phyloP scores from a whole-genome alignment of 257 asterid species.

The Nemophila menziesii region DNA sequence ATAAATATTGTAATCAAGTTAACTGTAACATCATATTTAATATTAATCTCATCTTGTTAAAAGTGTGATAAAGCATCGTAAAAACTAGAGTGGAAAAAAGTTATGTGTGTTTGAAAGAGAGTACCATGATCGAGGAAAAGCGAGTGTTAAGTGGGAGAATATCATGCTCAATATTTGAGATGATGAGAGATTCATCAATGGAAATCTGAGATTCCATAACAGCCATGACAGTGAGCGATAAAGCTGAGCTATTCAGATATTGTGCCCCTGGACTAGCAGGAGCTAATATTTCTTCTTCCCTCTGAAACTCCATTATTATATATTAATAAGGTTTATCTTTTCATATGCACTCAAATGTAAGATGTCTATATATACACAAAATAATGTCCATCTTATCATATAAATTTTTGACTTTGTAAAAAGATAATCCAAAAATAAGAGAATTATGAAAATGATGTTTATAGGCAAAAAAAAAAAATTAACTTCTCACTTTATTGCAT shows the following conservation, averaged over 20 bases:
- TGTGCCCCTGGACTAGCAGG: slow-evolving; percentile 22
- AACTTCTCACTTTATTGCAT: no score
- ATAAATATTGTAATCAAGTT: no score
- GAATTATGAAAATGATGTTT: no score
- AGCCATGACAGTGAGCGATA: slow-evolving; percentile 14
- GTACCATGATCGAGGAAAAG: slow-evolving; percentile 25
- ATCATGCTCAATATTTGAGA: slow-evolving; percentile 12
- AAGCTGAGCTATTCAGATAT: slow-evolving; percentile 17
- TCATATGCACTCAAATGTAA: no score
- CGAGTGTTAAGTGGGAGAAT: slow-evolving; percentile 21
- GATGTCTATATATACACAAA: no score
- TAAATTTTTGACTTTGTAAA: no score
- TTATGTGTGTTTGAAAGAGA: not conserved
- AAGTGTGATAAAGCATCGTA: not conserved
- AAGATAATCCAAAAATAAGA: no score
- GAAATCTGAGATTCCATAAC: slow-evolving; percentile 16
- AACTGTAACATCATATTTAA: no score
- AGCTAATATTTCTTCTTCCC: slow-evolving; percentile 11
- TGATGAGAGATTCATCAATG: slow-evolving; percentile 12
- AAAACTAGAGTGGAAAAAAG: not conserved
- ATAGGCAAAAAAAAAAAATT: no score
- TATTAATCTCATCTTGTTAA: no score
- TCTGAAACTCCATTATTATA: slow-evolving; percentile 6
- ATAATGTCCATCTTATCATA: no score
- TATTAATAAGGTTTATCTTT: no score